Conservation (phyloP, 2,329 filamentous ascomycete species). For the Byssochlamys sp. region DNA sequence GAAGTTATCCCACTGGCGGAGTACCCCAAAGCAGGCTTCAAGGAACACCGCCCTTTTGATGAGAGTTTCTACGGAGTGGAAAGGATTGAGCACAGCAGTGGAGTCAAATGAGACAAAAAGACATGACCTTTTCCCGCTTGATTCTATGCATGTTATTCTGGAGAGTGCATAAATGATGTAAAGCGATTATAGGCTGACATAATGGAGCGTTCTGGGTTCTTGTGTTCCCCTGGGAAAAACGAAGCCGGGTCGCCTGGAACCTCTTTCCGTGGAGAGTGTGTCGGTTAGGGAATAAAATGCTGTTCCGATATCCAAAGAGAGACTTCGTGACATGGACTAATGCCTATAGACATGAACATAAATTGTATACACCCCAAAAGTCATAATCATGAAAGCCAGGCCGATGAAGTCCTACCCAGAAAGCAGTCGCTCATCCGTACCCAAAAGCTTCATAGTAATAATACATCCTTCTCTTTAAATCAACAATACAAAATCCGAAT, state of each 20-base stretch:
- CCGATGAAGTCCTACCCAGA: background rate
- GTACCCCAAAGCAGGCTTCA: background rate
- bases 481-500: background rate
- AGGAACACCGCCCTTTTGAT: background rate
- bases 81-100: background rate
- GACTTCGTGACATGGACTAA: background rate
- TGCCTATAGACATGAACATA: background rate
- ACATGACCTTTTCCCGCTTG: background rate
- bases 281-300: too few species aligned
- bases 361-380: background rate
- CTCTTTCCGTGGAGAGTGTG: too few species aligned
- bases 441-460: background rate
- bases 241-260: too few species aligned
- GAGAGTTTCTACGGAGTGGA: background rate
- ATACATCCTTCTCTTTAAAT: background rate
- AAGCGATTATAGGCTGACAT: background rate
- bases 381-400: background rate
- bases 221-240: too few species aligned
- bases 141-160: background rate
- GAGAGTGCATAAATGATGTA: background rate
- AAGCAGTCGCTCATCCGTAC: background rate
- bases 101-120: background rate
- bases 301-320: too few species aligned
- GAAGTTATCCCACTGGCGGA: background rate
- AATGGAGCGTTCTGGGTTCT: background rate